phyloP scores from a whole-genome alignment of 345 rosid species.

The Hevea brasiliensis region DNA sequence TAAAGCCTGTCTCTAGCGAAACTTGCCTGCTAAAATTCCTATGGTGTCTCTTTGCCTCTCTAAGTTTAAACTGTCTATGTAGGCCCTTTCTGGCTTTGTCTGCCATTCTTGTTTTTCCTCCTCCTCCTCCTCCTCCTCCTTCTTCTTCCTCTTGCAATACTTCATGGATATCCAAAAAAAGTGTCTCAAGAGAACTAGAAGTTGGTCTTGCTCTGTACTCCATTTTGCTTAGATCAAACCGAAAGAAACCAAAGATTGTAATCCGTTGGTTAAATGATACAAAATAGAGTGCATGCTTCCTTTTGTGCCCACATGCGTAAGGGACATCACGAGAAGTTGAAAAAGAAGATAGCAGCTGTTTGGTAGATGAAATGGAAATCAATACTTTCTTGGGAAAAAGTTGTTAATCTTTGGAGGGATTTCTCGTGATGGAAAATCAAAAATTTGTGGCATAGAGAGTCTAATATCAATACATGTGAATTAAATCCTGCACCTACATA shows the following conservation, averaged over 20 bases:
- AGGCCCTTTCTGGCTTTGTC: constrained; percentile 29
- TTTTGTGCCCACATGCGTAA: not conserved
- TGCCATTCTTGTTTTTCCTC: constrained; percentile 22
- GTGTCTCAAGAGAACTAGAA: constrained; percentile 26
- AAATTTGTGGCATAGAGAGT: not conserved
- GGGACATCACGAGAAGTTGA: constrained; percentile 34
- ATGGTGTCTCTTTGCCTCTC: constrained; percentile 46
- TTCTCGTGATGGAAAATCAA: constrained; percentile 38
- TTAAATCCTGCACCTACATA: not conserved
- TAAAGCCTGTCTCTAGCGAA: constrained; percentile 84
- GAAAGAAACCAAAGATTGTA: not conserved
- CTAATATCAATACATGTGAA: not conserved
- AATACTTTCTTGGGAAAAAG: constrained; percentile 19
- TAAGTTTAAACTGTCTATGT: constrained; percentile 35
- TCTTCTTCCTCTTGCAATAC: constrained; percentile 52
- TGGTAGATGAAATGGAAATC: constrained; percentile 32
- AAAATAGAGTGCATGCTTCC: constrained; percentile 7
- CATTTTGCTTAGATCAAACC: constrained; percentile 16
- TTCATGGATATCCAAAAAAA: constrained; percentile 70
- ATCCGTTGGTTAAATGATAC: not conserved
- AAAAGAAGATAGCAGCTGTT: constrained; percentile 4
- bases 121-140: constrained; percentile 42
- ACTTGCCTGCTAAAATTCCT: constrained; percentile 68
- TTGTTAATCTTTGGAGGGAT: constrained; percentile 19
- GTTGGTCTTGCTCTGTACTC: constrained; percentile 21